These are phyloP conservation scores for Fusarium avenaceum DNA, from an alignment of 2,329 filamentous ascomycete genomes.

Conservation along the genomic window DNA sequence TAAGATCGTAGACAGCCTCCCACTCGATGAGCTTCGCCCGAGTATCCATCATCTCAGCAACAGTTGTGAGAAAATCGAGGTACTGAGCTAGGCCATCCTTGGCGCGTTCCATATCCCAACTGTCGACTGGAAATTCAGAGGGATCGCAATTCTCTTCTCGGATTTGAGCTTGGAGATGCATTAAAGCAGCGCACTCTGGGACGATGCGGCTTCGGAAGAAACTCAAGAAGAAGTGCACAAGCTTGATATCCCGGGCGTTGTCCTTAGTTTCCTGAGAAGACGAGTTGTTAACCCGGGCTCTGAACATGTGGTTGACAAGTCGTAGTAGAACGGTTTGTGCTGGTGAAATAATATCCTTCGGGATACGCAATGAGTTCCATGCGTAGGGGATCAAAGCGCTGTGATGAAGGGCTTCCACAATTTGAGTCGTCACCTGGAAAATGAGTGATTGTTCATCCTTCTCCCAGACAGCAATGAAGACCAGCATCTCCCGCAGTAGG, in stretches of 20 bases:
- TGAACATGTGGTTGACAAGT: constrained; percentile 90
- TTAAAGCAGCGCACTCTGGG: constrained; percentile 92
- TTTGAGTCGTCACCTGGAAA: constrained; percentile 96
- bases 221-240: constrained; percentile 90
- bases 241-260: constrained; percentile 69
- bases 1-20: constrained; percentile 90
- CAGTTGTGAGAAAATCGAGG: constrained; percentile 90
- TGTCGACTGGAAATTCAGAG: constrained; percentile 91
- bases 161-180: constrained; percentile 93
- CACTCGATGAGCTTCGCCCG: constrained; percentile 89
- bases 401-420: constrained; percentile 91
- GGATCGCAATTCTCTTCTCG: constrained; percentile 80
- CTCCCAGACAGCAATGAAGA: constrained; percentile 98
- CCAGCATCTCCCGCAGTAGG: constrained; percentile 87
- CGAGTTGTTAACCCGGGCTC: constrained; percentile 62
- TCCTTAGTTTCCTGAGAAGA: constrained; percentile 64
- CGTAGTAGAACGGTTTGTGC: constrained; percentile 94
- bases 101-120: constrained; percentile 98
- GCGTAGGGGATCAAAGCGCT: constrained; percentile 92
- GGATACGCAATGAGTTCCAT: constrained; percentile 90
- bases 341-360: constrained; percentile 95
- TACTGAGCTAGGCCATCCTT: constrained; percentile 96
- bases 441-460: constrained; percentile 93
- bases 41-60: constrained; percentile 87
- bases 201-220: constrained; percentile 94